Conservation (phyloP, 2,329 filamentous ascomycete genomes). For the Hortaea werneckii region DNA sequence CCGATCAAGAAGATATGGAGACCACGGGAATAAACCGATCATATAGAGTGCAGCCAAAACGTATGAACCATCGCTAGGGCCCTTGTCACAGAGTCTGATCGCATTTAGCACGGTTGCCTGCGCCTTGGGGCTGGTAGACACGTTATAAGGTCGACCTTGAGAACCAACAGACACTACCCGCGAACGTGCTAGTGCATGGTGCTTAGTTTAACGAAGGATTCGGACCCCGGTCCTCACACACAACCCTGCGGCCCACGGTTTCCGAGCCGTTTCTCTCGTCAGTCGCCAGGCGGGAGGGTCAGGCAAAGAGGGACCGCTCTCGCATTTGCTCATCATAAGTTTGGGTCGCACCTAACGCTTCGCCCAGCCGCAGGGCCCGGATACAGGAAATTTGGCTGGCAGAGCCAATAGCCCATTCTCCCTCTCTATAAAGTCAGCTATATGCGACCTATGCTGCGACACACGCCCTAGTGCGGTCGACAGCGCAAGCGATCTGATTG, state of each 20-base stretch:
- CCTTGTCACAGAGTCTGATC: slow-evolving; percentile 13
- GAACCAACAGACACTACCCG: slow-evolving; percentile 15
- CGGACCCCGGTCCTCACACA: slow-evolving; percentile 10
- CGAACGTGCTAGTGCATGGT: slow-evolving; percentile 13
- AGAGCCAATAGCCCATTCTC: too few relatives aligned
- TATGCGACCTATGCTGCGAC: too few relatives aligned
- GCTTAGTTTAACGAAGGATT: slow-evolving; percentile 15
- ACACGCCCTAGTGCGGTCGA: too few relatives aligned
- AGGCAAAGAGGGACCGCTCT: too few relatives aligned
- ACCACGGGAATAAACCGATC: slow-evolving; percentile 7
- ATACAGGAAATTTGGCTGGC: too few relatives aligned
- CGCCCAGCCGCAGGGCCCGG: too few relatives aligned
- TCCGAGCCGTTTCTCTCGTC: slow-evolving; percentile 1
- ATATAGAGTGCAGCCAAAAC: slow-evolving; percentile 10
- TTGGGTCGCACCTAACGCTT: too few relatives aligned
- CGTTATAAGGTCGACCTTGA: slow-evolving; percentile 17
- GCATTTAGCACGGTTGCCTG: slow-evolving; percentile 13
- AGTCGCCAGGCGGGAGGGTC: background rate
- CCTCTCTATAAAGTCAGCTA: too few relatives aligned
- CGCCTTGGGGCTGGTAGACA: slow-evolving; percentile 14
- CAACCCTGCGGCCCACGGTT: slow-evolving; percentile 2
- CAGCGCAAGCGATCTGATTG: too few relatives aligned
- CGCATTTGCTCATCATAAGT: too few relatives aligned
- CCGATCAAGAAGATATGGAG: slow-evolving; percentile 2
- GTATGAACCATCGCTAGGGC: slow-evolving; percentile 13